Evolutionary conservation across 2,329 filamentous ascomycete genomes (phyloP).

Genomic region (Chaetomiaceae sp.): DNA sequence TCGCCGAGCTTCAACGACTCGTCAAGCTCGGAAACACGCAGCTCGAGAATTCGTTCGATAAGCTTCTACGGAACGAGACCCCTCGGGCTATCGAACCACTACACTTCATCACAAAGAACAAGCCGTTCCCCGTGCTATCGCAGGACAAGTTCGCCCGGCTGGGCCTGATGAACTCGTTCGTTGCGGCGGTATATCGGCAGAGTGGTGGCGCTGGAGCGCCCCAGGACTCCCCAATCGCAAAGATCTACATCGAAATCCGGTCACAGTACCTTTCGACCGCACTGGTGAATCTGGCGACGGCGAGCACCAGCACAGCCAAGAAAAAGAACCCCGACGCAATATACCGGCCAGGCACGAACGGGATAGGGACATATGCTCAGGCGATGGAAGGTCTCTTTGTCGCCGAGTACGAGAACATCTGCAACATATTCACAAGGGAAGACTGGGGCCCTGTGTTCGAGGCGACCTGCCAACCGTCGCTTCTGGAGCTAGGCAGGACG

Average conservation of each 20-base stretch:
- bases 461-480: slow-evolving; percentile 69
- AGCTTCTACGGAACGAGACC: slow-evolving; percentile 69
- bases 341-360: slow-evolving; percentile 84
- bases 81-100: slow-evolving; percentile 80
- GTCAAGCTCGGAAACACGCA: slow-evolving; percentile 76
- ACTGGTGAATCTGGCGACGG: slow-evolving; percentile 79
- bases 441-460: slow-evolving; percentile 80
- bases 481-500: slow-evolving; percentile 80
- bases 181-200: slow-evolving; percentile 58
- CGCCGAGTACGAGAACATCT: slow-evolving; percentile 88
- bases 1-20: slow-evolving; percentile 71
- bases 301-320: slow-evolving; percentile 77
- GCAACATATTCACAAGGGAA: slow-evolving; percentile 76
- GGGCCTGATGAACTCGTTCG: slow-evolving; percentile 71
- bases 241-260: slow-evolving; percentile 79
- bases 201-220: slow-evolving; percentile 39
- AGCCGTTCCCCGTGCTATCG: slow-evolving; percentile 74
- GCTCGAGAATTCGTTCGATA: slow-evolving; percentile 78
- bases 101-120: slow-evolving; percentile 87
- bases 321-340: slow-evolving; percentile 77
- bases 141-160: slow-evolving; percentile 72
- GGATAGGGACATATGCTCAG: slow-evolving; percentile 82
- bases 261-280: slow-evolving; percentile 81
- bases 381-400: slow-evolving; percentile 83
- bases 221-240: slow-evolving; percentile 67